Evolutionary conservation across 441 rosid species (phyloP), one percentile per base, ranked within the genome.

Genomic region (Dalechampia spathulata): DNA sequence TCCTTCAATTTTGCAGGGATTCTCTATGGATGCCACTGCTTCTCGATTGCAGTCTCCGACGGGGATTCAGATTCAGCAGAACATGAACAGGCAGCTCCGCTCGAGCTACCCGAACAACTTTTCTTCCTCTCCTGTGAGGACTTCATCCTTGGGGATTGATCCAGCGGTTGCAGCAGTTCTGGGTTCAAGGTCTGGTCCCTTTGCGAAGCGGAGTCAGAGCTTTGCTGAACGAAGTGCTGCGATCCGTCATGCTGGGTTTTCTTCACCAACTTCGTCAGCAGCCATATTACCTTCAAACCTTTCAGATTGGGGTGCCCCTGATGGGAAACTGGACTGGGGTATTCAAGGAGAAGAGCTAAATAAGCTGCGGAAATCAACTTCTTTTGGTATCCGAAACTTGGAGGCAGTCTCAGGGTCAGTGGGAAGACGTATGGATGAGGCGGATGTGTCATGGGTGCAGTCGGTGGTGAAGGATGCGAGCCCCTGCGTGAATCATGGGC

Each of bases 271-370:
- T 39, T 55, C 80, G 37, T 58, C 80, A 0, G 60, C 74, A 21
- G 37, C 74, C 48, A 26, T 50, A 40, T 58, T 65, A 64, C 47
- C 75, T 40, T 66, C 79, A 17, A 75, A 67, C 56, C 48, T 79
- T 41, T 63, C 72, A 0, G 90, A 83, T 45, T 92, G 96, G 96
- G 86, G 86, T 7, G 83, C 92, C 2, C 79, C 91, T 5, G 83
- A 77, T 54, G 99, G 96, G 0, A 92, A 83, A 63, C 62, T 89
- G 40, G 94, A 89, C 72, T 86, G 94, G 97, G 86, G 83, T 4
- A 59, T 86, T 46, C 80, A 79, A 39, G 87, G 84, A 48, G 94
- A 80, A 12, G 96, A 92, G 76, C 84, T 88, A 14, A 81, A 72
- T 54, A 83, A 86, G 75, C 81, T 86, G 8, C 67, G 86, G 16